Percentiles rank a stretch among this genome's conserved stretches.
Conservation (phyloP, 495 filamentous ascomycete genomes). For the Glarea lozoyensis region DNA sequence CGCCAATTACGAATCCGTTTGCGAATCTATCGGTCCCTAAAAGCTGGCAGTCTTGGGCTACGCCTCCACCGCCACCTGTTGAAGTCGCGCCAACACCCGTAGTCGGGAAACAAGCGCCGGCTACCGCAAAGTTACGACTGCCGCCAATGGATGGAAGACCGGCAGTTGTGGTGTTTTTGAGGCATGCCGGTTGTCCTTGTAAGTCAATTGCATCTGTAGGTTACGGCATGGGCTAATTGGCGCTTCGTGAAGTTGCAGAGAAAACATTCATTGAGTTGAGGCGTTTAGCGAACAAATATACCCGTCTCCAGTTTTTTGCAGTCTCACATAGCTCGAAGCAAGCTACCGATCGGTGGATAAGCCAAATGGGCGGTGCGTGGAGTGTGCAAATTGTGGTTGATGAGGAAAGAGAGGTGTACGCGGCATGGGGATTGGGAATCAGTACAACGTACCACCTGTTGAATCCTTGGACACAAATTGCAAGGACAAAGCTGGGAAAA, state of each 20-base stretch:
- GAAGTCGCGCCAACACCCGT: slow-evolving; percentile 31
- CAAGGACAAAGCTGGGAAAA: slow-evolving; percentile 35
- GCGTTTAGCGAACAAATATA: slow-evolving; percentile 34
- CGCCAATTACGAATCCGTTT: slow-evolving; percentile 15
- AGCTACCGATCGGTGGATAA: slow-evolving; percentile 46
- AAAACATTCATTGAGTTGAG: slow-evolving; percentile 46
- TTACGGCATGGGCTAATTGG: background rate
- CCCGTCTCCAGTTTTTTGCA: slow-evolving; percentile 43
- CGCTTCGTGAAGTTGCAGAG: slow-evolving; percentile 38
- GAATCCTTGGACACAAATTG: slow-evolving; percentile 35
- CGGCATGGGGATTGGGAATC: slow-evolving; percentile 46
- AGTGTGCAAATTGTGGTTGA: slow-evolving; percentile 46
- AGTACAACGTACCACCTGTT: slow-evolving; percentile 44
- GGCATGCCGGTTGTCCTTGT: slow-evolving; percentile 56
- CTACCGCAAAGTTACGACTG: slow-evolving; percentile 34
- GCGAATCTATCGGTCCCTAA: slow-evolving; percentile 26
- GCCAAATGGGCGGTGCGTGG: slow-evolving; percentile 41
- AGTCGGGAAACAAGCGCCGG: slow-evolving; percentile 39
- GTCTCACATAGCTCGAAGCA: slow-evolving; percentile 44
- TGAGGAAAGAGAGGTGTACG: slow-evolving; percentile 40
- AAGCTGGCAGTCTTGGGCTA: slow-evolving; percentile 36
- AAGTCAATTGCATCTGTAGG: slow-evolving; percentile 9
- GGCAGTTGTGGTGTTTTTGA: slow-evolving; percentile 45
- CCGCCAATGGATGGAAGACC: slow-evolving; percentile 32
- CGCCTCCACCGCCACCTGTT: slow-evolving; percentile 35